These are phyloP conservation scores for Fusarium sp. DNA, from an alignment of 2,329 filamentous ascomycete species.

Conservation along the genomic window DNA sequence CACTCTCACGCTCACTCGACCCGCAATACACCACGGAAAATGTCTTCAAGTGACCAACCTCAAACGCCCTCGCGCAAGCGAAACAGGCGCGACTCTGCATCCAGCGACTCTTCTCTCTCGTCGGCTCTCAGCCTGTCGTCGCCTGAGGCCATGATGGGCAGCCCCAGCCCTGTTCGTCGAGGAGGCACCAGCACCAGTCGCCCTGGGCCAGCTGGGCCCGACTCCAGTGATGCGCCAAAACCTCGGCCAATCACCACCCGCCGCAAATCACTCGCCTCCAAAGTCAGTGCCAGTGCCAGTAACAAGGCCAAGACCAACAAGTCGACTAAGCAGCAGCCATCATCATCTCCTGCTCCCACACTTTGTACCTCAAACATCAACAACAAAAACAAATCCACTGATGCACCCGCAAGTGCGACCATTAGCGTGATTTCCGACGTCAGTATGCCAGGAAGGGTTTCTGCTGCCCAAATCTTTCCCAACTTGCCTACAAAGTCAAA, in stretches of 20 bases:
- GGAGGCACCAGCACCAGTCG: constrained; percentile 39
- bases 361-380: constrained; percentile 30
- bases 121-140: constrained; percentile 54
- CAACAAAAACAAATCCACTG: constrained; percentile 11
- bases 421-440: constrained; percentile 45
- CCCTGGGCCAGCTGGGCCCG: constrained; percentile 35
- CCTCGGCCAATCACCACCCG: constrained; percentile 55
- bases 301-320: constrained; percentile 49
- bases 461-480: constrained; percentile 49
- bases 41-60: constrained; percentile 40
- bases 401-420: constrained; percentile 42
- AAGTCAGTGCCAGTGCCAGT: constrained; percentile 43
- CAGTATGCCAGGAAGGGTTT: constrained; percentile 56
- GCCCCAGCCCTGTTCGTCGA: constrained; percentile 45
- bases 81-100: constrained; percentile 51
- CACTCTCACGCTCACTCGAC: constrained; percentile 33
- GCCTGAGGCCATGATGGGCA: constrained; percentile 49
- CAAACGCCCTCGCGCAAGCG: constrained; percentile 53
- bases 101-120: constrained; percentile 58
- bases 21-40: constrained; percentile 44
- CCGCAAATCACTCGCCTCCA: constrained; percentile 54
- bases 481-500: constrained; percentile 46
- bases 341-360: constrained; percentile 48
- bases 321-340: constrained; percentile 50
- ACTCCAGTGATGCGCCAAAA: constrained; percentile 53